phyloP scores from a whole-genome alignment of 83 land plant species.

The Picea abies region DNA sequence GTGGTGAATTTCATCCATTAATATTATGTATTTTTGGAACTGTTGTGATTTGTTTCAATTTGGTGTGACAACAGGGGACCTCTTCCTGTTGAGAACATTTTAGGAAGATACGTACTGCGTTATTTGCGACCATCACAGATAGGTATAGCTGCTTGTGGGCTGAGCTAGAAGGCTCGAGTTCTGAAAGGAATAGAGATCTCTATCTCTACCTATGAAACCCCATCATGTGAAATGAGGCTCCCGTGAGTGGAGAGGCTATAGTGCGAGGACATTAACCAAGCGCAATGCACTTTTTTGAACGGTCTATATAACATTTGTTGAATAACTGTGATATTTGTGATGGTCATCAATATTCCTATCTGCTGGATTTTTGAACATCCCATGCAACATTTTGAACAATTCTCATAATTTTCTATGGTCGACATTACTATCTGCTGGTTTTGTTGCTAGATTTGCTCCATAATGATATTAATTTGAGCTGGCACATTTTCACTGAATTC shows the following conservation, averaged over 20 bases:
- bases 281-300: not conserved
- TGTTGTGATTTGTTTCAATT: not conserved
- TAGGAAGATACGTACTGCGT: constrained; percentile 43
- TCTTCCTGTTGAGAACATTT: constrained; percentile 46
- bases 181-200: not conserved
- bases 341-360: not conserved
- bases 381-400: not conserved
- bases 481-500: not conserved
- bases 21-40: not conserved
- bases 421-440: not conserved
- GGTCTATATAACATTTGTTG: too few species aligned
- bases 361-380: not conserved
- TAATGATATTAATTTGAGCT: too few species aligned
- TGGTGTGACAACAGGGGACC: constrained; percentile 43
- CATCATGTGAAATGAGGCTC: not conserved
- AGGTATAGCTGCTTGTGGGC: not conserved
- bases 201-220: not conserved
- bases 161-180: not conserved
- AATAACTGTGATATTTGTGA: too few species aligned
- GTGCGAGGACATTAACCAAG: not conserved
- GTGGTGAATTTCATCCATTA: not conserved
- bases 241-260: not conserved
- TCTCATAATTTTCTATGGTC: not conserved
- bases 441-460: not conserved
- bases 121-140: constrained; percentile 15